Percentiles rank a stretch among this genome's conserved stretches.
These are phyloP conservation scores for Solanum chilense DNA, from an alignment of 257 asterid genomes.

Conservation along the genomic window DNA sequence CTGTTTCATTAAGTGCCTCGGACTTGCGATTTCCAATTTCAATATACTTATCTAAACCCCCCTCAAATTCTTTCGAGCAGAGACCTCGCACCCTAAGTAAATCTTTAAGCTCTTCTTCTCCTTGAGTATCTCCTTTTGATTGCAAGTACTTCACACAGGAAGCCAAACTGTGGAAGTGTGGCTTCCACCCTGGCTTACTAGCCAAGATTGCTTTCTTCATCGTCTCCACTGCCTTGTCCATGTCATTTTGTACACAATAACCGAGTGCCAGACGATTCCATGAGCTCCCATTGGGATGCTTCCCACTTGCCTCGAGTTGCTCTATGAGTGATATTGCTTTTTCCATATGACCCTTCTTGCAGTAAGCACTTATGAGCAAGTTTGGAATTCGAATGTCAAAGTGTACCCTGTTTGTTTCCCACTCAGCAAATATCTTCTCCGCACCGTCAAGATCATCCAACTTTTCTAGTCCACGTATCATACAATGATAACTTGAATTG, in stretches of 20 bases:
- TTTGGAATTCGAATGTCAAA: conserved; percentile 25
- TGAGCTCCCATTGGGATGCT: conserved; percentile 18
- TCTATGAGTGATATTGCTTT: conserved; percentile 28
- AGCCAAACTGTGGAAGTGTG: conserved; percentile 13
- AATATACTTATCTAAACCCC: conserved; percentile 5
- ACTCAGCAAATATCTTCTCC: conserved; percentile 21
- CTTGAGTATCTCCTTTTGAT: conserved; percentile 20
- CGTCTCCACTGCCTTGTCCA: conserved; percentile 34
- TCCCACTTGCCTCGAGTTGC: conserved; percentile 8
- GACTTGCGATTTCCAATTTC: not conserved
- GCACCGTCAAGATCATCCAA: conserved; percentile 38
- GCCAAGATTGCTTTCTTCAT: conserved; percentile 10
- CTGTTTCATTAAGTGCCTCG: not conserved
- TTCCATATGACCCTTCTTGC: conserved; percentile 26
- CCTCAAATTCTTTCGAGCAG: conserved; percentile 12
- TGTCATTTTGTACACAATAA: conserved; percentile 11
- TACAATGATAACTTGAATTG: conserved; percentile 6
- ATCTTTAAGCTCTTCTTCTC: conserved; percentile 13
- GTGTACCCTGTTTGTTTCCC: conserved; percentile 7
- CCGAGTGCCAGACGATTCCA: conserved; percentile 39
- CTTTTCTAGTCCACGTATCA: conserved; percentile 28
- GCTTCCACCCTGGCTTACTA: conserved; percentile 5
- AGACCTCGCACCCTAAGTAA: conserved; percentile 16
- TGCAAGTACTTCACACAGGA: conserved; percentile 33
- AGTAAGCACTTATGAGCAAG: conserved; percentile 17